Conservation (phyloP, 169 alveolate genomes). For the Eimeria falciformis region DNA sequence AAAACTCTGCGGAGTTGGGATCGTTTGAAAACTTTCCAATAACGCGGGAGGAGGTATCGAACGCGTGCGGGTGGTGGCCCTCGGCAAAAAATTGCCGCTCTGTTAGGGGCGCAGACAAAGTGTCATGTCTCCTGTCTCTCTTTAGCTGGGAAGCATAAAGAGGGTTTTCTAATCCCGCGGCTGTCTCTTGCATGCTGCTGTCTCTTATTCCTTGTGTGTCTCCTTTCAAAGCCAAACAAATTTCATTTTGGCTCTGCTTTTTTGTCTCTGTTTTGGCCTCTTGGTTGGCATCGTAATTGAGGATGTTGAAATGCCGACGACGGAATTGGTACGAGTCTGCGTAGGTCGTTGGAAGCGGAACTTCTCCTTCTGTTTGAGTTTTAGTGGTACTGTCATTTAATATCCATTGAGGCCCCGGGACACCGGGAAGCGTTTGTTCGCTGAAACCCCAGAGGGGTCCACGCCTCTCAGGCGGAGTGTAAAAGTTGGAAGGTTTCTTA, state of each 20-base stretch:
- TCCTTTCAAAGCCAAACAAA: neutral
- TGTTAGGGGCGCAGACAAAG: neutral
- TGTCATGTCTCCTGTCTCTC: neutral
- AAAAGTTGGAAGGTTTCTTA: neutral
- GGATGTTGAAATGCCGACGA: neutral
- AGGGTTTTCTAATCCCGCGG: neutral
- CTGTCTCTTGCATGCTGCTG: neutral
- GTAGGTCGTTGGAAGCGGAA: neutral
- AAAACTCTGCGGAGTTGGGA: neutral
- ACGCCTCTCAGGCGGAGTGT: neutral
- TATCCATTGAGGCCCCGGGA: conserved; percentile 14
- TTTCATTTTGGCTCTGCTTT: neutral
- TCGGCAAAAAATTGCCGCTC: neutral
- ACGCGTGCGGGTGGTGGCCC: neutral
- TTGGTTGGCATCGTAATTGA: neutral
- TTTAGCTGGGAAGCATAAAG: neutral
- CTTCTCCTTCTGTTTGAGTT: neutral
- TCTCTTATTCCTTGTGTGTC: neutral
- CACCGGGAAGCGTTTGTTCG: neutral
- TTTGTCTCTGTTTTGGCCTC: neutral
- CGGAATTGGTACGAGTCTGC: neutral
- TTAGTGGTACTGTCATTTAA: neutral
- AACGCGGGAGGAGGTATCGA: neutral
- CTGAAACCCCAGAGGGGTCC: conserved; percentile 10
- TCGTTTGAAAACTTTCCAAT: neutral